Conservation (phyloP, 78 protist species). For the Trichosphaerium sp. region DNA sequence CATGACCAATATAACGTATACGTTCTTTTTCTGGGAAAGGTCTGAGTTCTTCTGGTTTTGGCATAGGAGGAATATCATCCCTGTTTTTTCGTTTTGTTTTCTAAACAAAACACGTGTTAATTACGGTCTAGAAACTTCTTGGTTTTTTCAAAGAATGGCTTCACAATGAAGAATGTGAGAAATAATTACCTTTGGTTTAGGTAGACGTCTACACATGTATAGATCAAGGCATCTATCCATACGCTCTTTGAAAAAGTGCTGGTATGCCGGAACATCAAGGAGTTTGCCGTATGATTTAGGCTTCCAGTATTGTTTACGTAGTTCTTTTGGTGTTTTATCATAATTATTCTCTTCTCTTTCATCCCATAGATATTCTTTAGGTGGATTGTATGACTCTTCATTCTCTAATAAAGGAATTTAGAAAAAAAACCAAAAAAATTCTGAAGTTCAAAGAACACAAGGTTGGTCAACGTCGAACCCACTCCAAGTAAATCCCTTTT, state of each 20-base stretch:
- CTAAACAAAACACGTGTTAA: too few relatives aligned
- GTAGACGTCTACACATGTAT: constrained; percentile 77
- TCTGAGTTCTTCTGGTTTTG: constrained; percentile 79
- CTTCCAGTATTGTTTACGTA: constrained; percentile 31
- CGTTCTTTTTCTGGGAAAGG: constrained; percentile 85
- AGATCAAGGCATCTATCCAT: constrained; percentile 94
- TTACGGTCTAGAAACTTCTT: constrained; percentile 16
- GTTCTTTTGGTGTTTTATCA: constrained; percentile 40
- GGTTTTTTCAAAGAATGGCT: constrained; percentile 9
- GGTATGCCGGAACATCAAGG: constrained; percentile 78
- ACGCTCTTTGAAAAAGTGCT: constrained; percentile 62
- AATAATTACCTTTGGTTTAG: too few relatives aligned
- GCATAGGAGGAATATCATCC: constrained; percentile 91
- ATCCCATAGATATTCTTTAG: constrained; percentile 78
- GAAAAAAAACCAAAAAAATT: too few relatives aligned
- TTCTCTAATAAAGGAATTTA: constrained; percentile 74
- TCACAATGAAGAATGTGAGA: too few relatives aligned
- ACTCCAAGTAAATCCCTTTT: too few relatives aligned
- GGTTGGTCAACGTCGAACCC: too few relatives aligned
- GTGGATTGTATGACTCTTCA: constrained; percentile 93
- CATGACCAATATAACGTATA: constrained; percentile 28
- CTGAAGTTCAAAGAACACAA: too few relatives aligned
- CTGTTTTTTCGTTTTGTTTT: too few relatives aligned
- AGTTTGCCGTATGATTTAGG: constrained; percentile 59
- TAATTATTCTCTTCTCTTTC: constrained; percentile 49